Base-by-base conservation (phyloP, 2,329 filamentous ascomycete species). In the Ophiocordyceps sinensis region DNA sequence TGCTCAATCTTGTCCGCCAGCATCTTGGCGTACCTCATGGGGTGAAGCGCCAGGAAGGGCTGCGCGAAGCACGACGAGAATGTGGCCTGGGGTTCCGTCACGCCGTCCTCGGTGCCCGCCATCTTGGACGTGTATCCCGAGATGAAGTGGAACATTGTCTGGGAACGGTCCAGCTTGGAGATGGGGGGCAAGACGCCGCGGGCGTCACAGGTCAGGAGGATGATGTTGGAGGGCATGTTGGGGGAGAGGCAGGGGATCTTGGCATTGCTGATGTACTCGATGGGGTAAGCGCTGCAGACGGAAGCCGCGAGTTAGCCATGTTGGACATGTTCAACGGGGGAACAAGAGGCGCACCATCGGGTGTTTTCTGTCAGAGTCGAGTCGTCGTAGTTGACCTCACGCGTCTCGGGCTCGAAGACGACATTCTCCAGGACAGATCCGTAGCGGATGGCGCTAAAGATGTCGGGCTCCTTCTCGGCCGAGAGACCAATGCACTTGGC, bases 141-240 rank as follows among this genome's bases (percentile, higher is more conserved):
- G 68, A 98, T 98, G 79, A 98, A 98, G 76, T 98, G 91, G 82
- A 96, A 98, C 89, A 98, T 96, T 64, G 87, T 94, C 71, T 96
- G 91, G 56, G 85, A 79, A 49, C 82, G 77, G 72, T 83, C 79
- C 61, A 98, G 82, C 75, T 96, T 96, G 56, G 87, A 95, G 68
- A 98, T 96, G 38, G 91, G 91, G 43, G 91, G 91, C 43, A 98
- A 79, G 39, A 98, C 91, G 71, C 91, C 91, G 52, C 91, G 86
- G 45, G 91, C 91, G 57, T 98, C 91, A 70, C 91, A 98, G 47
- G 91, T 98, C 54, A 98, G 80, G 53, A 98, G 82, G 60, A 98
- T 85, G 67, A 98, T 96, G 79, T 98, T 98, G 65, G 75, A 82
- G 53, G 91, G 91, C 73, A 95, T 87, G 64, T 77, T 83, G 50